phyloP scores from a whole-genome alignment of 768 basidiomycete species.

The Sarcomyxa edulis region DNA sequence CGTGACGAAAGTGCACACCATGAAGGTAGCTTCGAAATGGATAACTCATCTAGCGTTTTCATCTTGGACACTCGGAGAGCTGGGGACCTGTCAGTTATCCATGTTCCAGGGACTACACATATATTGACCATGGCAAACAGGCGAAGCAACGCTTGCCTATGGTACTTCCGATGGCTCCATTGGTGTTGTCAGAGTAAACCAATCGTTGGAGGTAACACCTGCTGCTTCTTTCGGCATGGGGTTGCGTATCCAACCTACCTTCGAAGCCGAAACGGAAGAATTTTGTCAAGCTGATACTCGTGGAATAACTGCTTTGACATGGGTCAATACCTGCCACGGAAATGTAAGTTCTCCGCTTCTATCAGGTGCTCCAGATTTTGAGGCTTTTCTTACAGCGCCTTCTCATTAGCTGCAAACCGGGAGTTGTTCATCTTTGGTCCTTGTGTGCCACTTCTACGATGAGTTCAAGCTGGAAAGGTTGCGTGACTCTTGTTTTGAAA shows the following conservation, averaged over 20 bases:
- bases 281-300: constrained; percentile 34
- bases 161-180: constrained; percentile 54
- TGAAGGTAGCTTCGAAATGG: constrained; percentile 54
- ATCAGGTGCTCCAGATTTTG: background rate
- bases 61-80: constrained; percentile 37
- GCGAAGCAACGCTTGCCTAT: constrained; percentile 53
- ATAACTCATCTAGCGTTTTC: constrained; percentile 59
- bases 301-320: constrained; percentile 48
- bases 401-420: constrained; percentile 56
- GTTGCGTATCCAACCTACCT: constrained; percentile 25
- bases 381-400: constrained; percentile 41
- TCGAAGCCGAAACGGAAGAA: constrained; percentile 21
- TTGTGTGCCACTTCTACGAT: constrained; percentile 16
- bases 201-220: constrained; percentile 28
- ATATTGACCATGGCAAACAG: constrained; percentile 29
- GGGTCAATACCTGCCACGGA: constrained; percentile 38
- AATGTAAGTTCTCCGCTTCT: constrained; percentile 35
- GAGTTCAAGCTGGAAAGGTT: constrained; percentile 40
- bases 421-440: constrained; percentile 55
- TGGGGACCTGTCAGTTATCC: constrained; percentile 36
- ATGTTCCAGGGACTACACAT: constrained; percentile 5
- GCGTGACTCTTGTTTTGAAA: constrained; percentile 35
- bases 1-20: constrained; percentile 29
- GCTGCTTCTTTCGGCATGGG: constrained; percentile 23
- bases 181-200: constrained; percentile 47